These are phyloP conservation scores for Incumbomyces delicatus DNA, from an alignment of 2,329 filamentous ascomycete genomes.

Conservation along the genomic window DNA sequence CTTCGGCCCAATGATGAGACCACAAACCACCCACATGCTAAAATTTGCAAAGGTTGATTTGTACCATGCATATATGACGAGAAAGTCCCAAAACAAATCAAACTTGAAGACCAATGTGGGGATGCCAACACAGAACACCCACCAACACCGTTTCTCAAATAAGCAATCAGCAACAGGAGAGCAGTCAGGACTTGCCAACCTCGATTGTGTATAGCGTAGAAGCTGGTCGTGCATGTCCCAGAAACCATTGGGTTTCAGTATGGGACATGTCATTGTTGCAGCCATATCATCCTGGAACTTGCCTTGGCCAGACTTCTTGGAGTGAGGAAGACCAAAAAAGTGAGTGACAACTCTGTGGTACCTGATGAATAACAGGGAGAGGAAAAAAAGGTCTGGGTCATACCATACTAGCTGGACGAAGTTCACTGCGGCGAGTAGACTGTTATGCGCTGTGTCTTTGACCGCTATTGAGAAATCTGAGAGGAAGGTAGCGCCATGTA, in stretches of 20 bases:
- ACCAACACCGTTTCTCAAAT: constrained; percentile 25
- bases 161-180: constrained; percentile 34
- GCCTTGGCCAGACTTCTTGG: not conserved
- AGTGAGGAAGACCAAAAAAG: not conserved
- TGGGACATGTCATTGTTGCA: constrained; percentile 38
- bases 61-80: constrained; percentile 30
- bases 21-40: constrained; percentile 21
- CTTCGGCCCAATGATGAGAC: constrained; percentile 48
- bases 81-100: constrained; percentile 43
- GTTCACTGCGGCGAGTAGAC: not conserved
- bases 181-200: constrained; percentile 46
- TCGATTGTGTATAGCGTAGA: constrained; percentile 49
- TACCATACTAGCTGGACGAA: not conserved
- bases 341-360: constrained; percentile 2
- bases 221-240: constrained; percentile 45
- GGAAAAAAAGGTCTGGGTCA: not conserved
- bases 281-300: too few relatives aligned
- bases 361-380: not conserved
- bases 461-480: not conserved
- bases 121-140: constrained; percentile 22
- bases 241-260: constrained; percentile 34
- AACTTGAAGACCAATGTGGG: constrained; percentile 46
- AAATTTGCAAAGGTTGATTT: constrained; percentile 12
- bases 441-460: not conserved
- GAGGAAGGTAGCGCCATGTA: too few relatives aligned